These are phyloP conservation scores for Backusella tuberculispora DNA, from an alignment of 192 early-diverging fungal species.

Conservation along the genomic window DNA sequence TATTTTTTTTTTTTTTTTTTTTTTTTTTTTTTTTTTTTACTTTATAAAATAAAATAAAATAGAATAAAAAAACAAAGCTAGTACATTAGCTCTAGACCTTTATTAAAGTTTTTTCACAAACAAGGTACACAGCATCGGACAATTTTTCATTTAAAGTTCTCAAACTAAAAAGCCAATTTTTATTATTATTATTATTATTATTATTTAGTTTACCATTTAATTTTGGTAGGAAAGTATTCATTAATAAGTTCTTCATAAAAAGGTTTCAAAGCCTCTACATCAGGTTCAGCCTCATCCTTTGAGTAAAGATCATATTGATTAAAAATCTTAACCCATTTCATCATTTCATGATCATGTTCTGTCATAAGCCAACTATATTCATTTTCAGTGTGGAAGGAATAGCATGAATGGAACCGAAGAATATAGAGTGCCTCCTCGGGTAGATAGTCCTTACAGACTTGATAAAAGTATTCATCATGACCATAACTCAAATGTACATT, in stretches of 20 bases:
- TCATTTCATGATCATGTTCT: conserved; percentile 44
- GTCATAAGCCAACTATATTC: conserved; percentile 50
- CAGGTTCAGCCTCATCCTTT: conserved; percentile 45
- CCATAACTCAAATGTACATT: conserved; percentile 52
- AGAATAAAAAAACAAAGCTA: neutral
- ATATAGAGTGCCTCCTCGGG: conserved; percentile 49
- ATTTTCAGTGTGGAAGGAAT: conserved; percentile 46
- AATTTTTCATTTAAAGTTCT: conserved; percentile 2
- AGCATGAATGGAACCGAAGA: conserved; percentile 59
- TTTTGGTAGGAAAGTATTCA: conserved; percentile 49
- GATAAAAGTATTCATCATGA: conserved; percentile 61
- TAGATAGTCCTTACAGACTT: conserved; percentile 47
- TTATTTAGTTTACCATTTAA: conserved; percentile 44
- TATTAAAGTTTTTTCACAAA: neutral
- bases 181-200: neutral
- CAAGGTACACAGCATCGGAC: neutral
- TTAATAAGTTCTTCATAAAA: conserved; percentile 51
- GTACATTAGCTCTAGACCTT: neutral
- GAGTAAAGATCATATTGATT: conserved; percentile 62
- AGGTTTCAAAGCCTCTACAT: conserved; percentile 42
- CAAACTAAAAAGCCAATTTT: neutral
- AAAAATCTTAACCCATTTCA: conserved; percentile 51
- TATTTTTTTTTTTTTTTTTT: too few relatives aligned
- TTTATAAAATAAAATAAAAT: too few relatives aligned
- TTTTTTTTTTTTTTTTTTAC: too few relatives aligned